Conservation (phyloP, 139 green algal genomes). For the Asterochloris erici region DNA sequence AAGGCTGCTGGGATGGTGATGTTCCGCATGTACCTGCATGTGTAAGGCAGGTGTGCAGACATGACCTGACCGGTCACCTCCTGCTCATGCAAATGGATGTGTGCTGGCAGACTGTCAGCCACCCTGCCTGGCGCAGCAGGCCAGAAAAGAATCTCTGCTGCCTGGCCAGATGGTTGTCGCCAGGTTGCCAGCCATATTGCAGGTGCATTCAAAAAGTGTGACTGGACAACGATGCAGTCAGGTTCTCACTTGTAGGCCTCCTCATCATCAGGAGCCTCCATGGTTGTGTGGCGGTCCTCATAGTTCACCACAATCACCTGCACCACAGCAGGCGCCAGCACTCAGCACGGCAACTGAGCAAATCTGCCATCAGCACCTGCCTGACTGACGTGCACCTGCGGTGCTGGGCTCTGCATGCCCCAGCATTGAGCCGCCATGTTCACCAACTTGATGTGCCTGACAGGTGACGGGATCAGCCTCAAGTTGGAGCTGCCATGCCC, state of each 20-base stretch:
- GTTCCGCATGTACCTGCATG: conserved; percentile 46
- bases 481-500: neutral
- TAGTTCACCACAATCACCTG: conserved; percentile 61
- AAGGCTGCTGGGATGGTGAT: conserved; percentile 81
- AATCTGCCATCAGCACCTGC: neutral
- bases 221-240: conserved; percentile 24
- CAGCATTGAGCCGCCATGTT: neutral
- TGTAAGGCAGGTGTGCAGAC: neutral
- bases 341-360: neutral
- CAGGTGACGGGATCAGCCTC: neutral
- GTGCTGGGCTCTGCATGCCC: neutral
- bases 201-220: neutral
- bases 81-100: neutral
- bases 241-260: conserved; percentile 12
- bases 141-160: too few relatives aligned
- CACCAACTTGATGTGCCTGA: neutral
- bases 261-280: conserved; percentile 62
- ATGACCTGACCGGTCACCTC: neutral
- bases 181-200: too few relatives aligned
- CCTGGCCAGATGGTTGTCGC: neutral
- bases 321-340: neutral
- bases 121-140: neutral
- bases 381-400: neutral
- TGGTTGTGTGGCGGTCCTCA: conserved; percentile 71
- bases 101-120: neutral